Evolutionary conservation across 2,329 filamentous ascomycete species (phyloP).

Genomic region (Bipolaris cookei): DNA sequence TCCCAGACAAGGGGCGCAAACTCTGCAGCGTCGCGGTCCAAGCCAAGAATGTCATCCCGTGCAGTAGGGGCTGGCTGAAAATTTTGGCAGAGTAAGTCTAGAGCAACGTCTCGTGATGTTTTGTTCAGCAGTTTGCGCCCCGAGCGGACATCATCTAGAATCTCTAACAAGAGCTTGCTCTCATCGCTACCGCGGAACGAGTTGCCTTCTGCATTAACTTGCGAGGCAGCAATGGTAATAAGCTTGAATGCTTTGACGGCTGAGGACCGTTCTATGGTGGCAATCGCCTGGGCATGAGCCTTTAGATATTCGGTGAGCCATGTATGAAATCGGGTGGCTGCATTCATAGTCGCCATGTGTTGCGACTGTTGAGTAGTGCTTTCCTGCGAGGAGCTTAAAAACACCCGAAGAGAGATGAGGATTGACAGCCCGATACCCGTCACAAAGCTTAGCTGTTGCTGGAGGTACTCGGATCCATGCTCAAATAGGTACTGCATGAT

Average conservation of each 20-base stretch:
- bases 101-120: slow-evolving; percentile 71
- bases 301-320: slow-evolving; percentile 79
- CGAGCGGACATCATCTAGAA: slow-evolving; percentile 74
- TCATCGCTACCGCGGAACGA: slow-evolving; percentile 74
- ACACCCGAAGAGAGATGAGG: slow-evolving; percentile 76
- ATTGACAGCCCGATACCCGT: slow-evolving; percentile 81
- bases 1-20: slow-evolving; percentile 76
- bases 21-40: slow-evolving; percentile 67
- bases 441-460: slow-evolving; percentile 73
- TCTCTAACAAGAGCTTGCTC: slow-evolving; percentile 76
- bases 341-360: slow-evolving; percentile 76
- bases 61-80: slow-evolving; percentile 69
- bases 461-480: slow-evolving; percentile 69
- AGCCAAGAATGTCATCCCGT: slow-evolving; percentile 70
- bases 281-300: slow-evolving; percentile 51
- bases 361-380: slow-evolving; percentile 87
- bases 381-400: slow-evolving; percentile 75
- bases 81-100: slow-evolving; percentile 74
- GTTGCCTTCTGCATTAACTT: slow-evolving; percentile 71
- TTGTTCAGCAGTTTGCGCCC: slow-evolving; percentile 70
- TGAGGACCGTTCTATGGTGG: slow-evolving; percentile 27
- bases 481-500: slow-evolving; percentile 83
- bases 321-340: slow-evolving; percentile 74
- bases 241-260: slow-evolving; percentile 64
- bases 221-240: slow-evolving; percentile 72